phyloP scores from a whole-genome alignment of 257 asterid species.

The Datura wrightii region DNA sequence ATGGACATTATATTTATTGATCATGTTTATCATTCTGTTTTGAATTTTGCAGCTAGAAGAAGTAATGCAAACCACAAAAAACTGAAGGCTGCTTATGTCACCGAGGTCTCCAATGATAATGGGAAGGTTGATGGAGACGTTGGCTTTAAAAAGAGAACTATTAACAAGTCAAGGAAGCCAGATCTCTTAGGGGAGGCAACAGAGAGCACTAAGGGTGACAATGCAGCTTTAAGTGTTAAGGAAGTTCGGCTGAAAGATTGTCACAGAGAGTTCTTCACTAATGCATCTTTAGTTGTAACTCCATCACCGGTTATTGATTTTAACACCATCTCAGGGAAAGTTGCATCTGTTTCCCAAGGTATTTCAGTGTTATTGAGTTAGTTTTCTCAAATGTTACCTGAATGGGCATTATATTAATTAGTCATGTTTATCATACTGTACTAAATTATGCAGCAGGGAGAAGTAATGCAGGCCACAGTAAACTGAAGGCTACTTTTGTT shows the following conservation, averaged over 20 bases:
- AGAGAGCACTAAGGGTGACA: slow-evolving; percentile 40
- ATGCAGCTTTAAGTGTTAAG: slow-evolving; percentile 32
- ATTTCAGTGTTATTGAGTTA: slow-evolving; percentile 33
- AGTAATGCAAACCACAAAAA: slow-evolving; percentile 47
- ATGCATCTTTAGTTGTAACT: slow-evolving; percentile 38
- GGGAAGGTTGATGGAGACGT: slow-evolving; percentile 39
- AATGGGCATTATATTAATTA: neutral
- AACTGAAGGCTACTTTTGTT: slow-evolving; percentile 37
- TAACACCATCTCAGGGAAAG: slow-evolving; percentile 46
- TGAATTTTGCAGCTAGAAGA: slow-evolving; percentile 43
- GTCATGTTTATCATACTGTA: slow-evolving; percentile 11
- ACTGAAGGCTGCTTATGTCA: slow-evolving; percentile 37
- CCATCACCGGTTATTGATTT: slow-evolving; percentile 41
- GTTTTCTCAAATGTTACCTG: slow-evolving; percentile 30
- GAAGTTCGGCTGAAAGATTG: slow-evolving; percentile 42
- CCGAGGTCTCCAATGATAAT: slow-evolving; percentile 39
- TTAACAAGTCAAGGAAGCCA: slow-evolving; percentile 58
- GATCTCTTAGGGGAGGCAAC: slow-evolving; percentile 39
- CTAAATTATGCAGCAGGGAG: slow-evolving; percentile 43
- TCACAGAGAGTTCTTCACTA: slow-evolving; percentile 34
- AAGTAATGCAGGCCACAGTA: slow-evolving; percentile 48
- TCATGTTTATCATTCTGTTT: slow-evolving; percentile 12
- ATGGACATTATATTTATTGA: neutral
- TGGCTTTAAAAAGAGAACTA: slow-evolving; percentile 16
- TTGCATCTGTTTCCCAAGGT: slow-evolving; percentile 57